phyloP scores from a whole-genome alignment of 305 asterid genomes.

The Solanum chacoense region DNA sequence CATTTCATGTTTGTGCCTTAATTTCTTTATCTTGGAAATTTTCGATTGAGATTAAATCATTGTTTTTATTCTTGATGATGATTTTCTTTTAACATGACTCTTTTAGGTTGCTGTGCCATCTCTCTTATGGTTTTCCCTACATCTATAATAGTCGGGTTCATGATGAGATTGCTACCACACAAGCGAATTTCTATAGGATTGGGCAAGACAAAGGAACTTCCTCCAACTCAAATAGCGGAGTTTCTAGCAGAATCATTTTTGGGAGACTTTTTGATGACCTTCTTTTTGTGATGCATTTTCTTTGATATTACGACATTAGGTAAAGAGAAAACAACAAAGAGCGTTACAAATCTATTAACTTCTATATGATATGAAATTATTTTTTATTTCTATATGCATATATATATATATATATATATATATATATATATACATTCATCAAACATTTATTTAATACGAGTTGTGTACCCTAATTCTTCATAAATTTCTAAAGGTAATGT shows the following conservation, averaged over 20 bases:
- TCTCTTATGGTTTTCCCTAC: not conserved
- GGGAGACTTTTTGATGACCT: not conserved
- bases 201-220: not conserved
- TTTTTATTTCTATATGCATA: too few species aligned
- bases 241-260: not conserved
- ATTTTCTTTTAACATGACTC: slow-evolving; percentile 2
- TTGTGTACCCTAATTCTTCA: not conserved
- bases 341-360: not conserved
- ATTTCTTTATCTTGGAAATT: not conserved
- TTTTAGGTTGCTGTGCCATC: not conserved
- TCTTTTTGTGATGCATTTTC: not conserved
- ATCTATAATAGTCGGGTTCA: not conserved
- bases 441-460: not conserved
- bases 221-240: not conserved
- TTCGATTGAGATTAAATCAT: not conserved
- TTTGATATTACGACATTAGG: not conserved
- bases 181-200: not conserved
- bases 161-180: not conserved
- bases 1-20: not conserved
- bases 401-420: too few species aligned
- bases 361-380: not conserved
- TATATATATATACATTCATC: too few species aligned
- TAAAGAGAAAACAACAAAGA: not conserved
- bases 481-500: not conserved
- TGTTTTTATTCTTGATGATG: not conserved